These are phyloP conservation scores for Cynanchum wilfordii DNA, from an alignment of 257 asterid species.

Conservation along the genomic window DNA sequence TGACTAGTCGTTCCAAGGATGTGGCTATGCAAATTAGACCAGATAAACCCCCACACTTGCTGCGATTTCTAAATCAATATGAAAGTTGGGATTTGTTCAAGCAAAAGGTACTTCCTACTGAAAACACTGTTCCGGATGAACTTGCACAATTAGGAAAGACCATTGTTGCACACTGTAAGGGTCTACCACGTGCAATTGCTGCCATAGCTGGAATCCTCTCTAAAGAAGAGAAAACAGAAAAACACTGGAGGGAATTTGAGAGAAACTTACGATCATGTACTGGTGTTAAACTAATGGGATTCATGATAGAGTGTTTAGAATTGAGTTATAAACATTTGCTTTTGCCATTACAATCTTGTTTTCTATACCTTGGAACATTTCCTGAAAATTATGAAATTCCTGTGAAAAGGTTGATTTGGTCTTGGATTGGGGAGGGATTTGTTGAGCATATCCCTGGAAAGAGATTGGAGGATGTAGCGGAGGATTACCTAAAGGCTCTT, in stretches of 20 bases:
- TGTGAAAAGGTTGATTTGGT: constrained; percentile 4
- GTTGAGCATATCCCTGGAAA: background rate
- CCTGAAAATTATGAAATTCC: constrained; percentile 5
- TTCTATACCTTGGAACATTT: constrained; percentile 16
- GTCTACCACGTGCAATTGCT: constrained; percentile 14
- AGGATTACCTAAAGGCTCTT: background rate
- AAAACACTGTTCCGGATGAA: background rate
- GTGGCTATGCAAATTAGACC: background rate
- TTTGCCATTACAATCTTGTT: background rate
- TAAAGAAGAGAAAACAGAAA: background rate
- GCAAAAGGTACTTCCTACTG: background rate
- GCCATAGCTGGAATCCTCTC: constrained; percentile 16
- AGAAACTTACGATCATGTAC: background rate
- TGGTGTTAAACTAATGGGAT: background rate
- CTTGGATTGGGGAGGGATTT: constrained; percentile 20
- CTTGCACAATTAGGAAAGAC: background rate
- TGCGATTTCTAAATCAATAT: background rate
- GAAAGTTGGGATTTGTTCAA: constrained; percentile 12
- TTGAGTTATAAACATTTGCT: constrained; percentile 15
- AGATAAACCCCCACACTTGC: background rate
- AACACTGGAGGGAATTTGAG: constrained; percentile 3
- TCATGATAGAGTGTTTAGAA: background rate
- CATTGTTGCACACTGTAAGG: constrained; percentile 1
- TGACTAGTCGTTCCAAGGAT: constrained; percentile 8
- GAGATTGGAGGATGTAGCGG: constrained; percentile 2